Evolutionary conservation across 2,329 filamentous ascomycete species (phyloP).

Genomic region (Xylaria sp.): DNA sequence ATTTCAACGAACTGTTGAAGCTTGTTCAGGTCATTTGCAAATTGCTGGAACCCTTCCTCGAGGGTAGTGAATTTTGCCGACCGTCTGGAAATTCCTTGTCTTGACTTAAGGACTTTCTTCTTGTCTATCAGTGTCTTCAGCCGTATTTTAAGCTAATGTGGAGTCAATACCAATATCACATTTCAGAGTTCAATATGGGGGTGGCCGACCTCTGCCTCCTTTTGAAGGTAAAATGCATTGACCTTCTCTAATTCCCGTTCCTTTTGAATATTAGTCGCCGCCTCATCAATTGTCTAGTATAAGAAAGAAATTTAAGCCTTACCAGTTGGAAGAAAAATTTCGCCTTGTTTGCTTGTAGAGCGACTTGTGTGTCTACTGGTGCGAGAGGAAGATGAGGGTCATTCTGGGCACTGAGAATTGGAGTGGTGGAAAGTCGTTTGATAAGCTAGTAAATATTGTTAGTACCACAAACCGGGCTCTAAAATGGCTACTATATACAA

Average conservation of each 20-base stretch:
- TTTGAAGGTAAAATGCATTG: constrained; percentile 97
- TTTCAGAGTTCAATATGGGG: neutral
- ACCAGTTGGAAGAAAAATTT: constrained; percentile 99
- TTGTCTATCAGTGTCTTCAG: constrained; percentile 94
- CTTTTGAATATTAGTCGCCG: constrained; percentile 64
- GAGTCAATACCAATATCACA: constrained; percentile 33
- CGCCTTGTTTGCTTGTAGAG: constrained; percentile 95
- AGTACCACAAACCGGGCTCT: constrained; percentile 40
- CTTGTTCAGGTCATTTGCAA: constrained; percentile 96
- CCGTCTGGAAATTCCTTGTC: constrained; percentile 82
- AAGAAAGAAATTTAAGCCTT: constrained; percentile 51
- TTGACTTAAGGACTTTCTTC: constrained; percentile 88
- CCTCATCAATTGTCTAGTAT: constrained; percentile 5
- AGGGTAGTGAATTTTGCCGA: constrained; percentile 95
- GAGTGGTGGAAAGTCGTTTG: constrained; percentile 95
- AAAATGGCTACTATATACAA: constrained; percentile 33
- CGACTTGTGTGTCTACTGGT: constrained; percentile 80
- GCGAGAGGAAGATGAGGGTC: constrained; percentile 62
- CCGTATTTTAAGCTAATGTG: constrained; percentile 83
- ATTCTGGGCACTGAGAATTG: constrained; percentile 81
- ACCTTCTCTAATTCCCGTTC: constrained; percentile 98
- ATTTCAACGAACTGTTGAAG: constrained; percentile 98
- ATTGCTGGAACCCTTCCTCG: constrained; percentile 97
- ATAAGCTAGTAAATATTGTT: constrained; percentile 77
- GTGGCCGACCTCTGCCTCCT: constrained; percentile 87